Evolutionary conservation across 768 basidiomycete species (phyloP).

Genomic region (Cantharellus anzutake): DNA sequence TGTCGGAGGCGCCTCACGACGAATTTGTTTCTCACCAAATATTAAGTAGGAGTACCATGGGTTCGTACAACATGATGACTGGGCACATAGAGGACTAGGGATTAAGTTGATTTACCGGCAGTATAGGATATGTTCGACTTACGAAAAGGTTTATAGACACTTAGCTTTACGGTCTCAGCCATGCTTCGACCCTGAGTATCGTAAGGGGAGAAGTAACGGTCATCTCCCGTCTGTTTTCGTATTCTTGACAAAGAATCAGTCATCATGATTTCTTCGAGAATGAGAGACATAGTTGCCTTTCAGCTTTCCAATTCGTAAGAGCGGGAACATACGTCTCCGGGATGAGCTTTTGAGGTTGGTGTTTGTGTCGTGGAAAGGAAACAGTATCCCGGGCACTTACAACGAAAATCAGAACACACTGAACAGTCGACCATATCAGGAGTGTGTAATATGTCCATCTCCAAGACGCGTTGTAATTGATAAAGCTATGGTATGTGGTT

Average conservation of each 20-base stretch:
- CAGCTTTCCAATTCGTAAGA: slow-evolving; percentile 40
- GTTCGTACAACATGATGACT: slow-evolving; percentile 46
- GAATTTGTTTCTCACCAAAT: slow-evolving; percentile 33
- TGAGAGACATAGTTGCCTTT: slow-evolving; percentile 16
- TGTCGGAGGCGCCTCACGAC: slow-evolving; percentile 6
- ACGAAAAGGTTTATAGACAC: slow-evolving; percentile 59
- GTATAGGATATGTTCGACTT: slow-evolving; percentile 14
- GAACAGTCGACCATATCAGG: slow-evolving; percentile 45
- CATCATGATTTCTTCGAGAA: not conserved
- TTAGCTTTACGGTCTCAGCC: slow-evolving; percentile 28
- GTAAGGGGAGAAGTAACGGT: slow-evolving; percentile 35
- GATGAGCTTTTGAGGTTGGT: slow-evolving; percentile 25
- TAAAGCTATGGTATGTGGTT: not conserved
- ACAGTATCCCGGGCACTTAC: slow-evolving; percentile 18
- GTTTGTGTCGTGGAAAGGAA: too few species aligned
- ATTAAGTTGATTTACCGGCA: slow-evolving; percentile 7
- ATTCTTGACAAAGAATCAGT: slow-evolving; percentile 20
- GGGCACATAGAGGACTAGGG: not conserved
- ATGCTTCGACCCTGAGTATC: slow-evolving; percentile 33
- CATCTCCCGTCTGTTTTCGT: slow-evolving; percentile 35
- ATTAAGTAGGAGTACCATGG: slow-evolving; percentile 59
- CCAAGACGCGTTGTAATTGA: slow-evolving; percentile 21
- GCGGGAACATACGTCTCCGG: slow-evolving; percentile 57
- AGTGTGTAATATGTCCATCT: slow-evolving; percentile 62
- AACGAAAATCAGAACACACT: slow-evolving; percentile 31